Percentiles rank a stretch among this genome's conserved stretches.
Evolutionary conservation across 345 rosid genomes (phyloP).

Genomic region (Eucalyptus tenuipes): DNA sequence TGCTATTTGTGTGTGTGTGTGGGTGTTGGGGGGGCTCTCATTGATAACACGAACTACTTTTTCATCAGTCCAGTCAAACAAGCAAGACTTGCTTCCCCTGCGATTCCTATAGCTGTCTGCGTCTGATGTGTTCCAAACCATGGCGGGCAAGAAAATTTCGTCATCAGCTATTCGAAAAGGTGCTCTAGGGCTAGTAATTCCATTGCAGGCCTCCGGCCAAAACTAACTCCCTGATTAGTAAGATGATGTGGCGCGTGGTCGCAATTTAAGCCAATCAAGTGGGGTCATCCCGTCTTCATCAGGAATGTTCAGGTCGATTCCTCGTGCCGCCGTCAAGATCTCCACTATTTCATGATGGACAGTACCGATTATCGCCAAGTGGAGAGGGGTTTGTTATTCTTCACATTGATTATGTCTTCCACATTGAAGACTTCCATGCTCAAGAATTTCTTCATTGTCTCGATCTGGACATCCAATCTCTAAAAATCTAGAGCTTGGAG

Average conservation of each 20-base stretch:
- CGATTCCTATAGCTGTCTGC: too few species aligned
- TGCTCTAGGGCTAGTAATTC: too few species aligned
- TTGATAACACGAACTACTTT: too few species aligned
- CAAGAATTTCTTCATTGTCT: conserved; percentile 52
- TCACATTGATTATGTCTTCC: conserved; percentile 36
- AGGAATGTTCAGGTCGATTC: conserved; percentile 48
- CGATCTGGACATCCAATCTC: conserved; percentile 61
- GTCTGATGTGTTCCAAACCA: too few species aligned
- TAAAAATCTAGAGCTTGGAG: conserved; percentile 56
- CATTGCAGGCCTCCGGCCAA: conserved; percentile 51
- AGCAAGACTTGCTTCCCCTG: too few species aligned
- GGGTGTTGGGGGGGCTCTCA: too few species aligned
- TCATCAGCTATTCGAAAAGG: too few species aligned
- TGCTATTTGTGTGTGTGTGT: too few species aligned
- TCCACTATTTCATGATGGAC: conserved; percentile 46
- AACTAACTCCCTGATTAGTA: conserved; percentile 47
- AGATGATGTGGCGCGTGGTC: conserved; percentile 45
- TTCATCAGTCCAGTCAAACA: too few species aligned
- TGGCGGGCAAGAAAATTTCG: too few species aligned
- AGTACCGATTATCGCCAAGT: conserved; percentile 59
- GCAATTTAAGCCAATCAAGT: conserved; percentile 68
- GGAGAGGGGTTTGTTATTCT: conserved; percentile 68
- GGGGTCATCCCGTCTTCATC: conserved; percentile 71
- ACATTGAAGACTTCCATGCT: conserved; percentile 10
- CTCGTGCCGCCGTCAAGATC: conserved; percentile 56